Conservation (phyloP, 2,329 filamentous ascomycete genomes). For the Penicillium sp. region DNA sequence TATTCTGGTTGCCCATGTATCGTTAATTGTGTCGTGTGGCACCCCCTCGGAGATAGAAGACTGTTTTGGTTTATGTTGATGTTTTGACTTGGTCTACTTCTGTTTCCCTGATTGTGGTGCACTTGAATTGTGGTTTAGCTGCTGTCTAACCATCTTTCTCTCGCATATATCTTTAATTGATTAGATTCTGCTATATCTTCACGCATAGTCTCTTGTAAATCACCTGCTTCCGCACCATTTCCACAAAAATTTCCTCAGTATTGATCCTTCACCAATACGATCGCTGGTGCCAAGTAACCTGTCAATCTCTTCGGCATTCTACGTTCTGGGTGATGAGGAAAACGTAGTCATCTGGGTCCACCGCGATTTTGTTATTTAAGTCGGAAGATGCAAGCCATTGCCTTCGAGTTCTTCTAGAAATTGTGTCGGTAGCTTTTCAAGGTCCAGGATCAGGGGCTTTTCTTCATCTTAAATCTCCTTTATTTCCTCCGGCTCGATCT, state of each 20-base stretch:
- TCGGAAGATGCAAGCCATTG: background rate
- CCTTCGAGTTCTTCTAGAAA: slow-evolving; percentile 2
- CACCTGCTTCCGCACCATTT: no score
- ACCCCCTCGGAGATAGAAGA: slow-evolving; percentile 41
- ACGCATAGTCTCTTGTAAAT: no score
- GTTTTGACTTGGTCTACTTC: slow-evolving; percentile 18
- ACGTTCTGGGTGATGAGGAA: background rate
- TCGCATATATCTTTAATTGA: slow-evolving; percentile 30
- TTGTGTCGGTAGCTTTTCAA: slow-evolving; percentile 13
- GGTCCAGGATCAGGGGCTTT: slow-evolving; percentile 9
- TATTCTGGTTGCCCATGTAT: slow-evolving; percentile 34
- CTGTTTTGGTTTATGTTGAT: slow-evolving; percentile 33
- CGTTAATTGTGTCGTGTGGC: slow-evolving; percentile 39
- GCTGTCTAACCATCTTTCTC: slow-evolving; percentile 21
- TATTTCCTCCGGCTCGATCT: slow-evolving; percentile 15
- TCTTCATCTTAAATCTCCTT: slow-evolving; percentile 22
- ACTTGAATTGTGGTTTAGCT: slow-evolving; percentile 22
- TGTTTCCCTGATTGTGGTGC: slow-evolving; percentile 23
- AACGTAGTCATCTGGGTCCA: background rate
- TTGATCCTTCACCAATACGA: no score
- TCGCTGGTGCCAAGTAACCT: no score
- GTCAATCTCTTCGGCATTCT: background rate
- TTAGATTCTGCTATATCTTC: slow-evolving; percentile 17
- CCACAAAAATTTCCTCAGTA: no score
- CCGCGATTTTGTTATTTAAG: slow-evolving; percentile 1